Base-by-base conservation (phyloP, 2,329 filamentous ascomycete genomes). In the Exophiala bonariae region DNA sequence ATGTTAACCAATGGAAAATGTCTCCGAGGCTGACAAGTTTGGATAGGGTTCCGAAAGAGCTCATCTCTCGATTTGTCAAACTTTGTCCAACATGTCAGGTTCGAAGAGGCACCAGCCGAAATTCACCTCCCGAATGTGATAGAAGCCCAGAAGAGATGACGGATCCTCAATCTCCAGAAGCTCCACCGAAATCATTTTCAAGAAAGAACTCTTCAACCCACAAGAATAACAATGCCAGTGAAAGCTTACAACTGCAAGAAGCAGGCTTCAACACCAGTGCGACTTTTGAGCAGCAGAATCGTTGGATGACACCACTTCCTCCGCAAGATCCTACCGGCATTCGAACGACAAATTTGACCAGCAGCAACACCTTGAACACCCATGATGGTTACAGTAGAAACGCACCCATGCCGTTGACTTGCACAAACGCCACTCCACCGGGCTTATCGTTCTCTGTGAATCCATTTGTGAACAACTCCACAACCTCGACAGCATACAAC, bases 31-130 rank as follows among this genome's bases (percentile, higher is more conserved):
- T 38, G n/a, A 44, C 17, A 19, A 26, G 43, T 26, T 35, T 17
- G 20, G 6, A 31, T 47, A 76, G 73, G 73, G 73, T 76, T 4
- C 73, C 73, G 3, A 76, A 76, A 57, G 73, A 76, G 53, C 61
- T 76, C 28, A 76, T 76, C 53, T 75, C 73, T 23, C 71, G 73
- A 32, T 76, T 76, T 49, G 73, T 76, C 43, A 75, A 75, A 54
- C 70, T 74, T 41, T 76, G 73, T 39, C 73, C 73, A 38, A 75
- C 72, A 14, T 76, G 73, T 50, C 72, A 72, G 55, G 68, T 74
- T 16, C 71, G 73, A 37, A 64, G 73, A 36, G 70, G 71, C 2
- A 41, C 47, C 16, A 68, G 66, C 30, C 55, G 55, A 26, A 54
- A 51, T 18, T 50, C 50, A 14, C 44, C 54, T 19, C 44, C 48